Base-by-base conservation (phyloP, 371 early-diverging fungal species). In the Encephalitozoon intestinalis region DNA sequence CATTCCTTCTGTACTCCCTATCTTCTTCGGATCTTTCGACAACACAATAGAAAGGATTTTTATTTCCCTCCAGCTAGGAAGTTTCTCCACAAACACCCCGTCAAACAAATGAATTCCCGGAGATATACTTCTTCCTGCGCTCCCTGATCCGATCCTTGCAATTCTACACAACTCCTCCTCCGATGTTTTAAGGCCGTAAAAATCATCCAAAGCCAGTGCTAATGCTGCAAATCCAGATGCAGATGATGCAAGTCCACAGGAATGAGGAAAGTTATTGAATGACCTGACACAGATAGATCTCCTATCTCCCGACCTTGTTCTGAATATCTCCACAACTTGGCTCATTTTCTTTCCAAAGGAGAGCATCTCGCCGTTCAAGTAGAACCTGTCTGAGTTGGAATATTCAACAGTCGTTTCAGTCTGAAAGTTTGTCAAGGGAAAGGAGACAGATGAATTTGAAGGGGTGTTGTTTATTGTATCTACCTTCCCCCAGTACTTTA, bases 401-500 rank as follows among this genome's bases (percentile, higher is more conserved):
- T 25, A 39, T 6, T 44, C 43, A 4, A 95, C 94, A 83, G 89
- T 90, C 82, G 93, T 91, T 83, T 91, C 90, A 67, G 95, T 90
- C 79, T 92, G 89, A 81, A 94, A 94, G 83, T 92, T 93, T 30
- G 90, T 90, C n/a, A 95, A 89, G 8, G 96, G 95, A 64, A 92
- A 90, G 4, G 94, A 94, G 41, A 96, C 88, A 18, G 96, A 95
- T 51, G 90, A 89, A 88, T 95, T 96, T 68, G 93, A 94, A 40
- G 96, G 95, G 53, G 95, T 89, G 80, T 92, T 88, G 83, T 31
- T 89, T 88, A 83, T 92, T 90, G 75, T 94, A 54, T 75, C 46
- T 89, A 87, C 94, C 94, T 72, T 94, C 2, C 79, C 97, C 97
- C 97, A 96, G 87, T 96, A 96, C 87, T 96, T 96, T 86, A 96